phyloP scores from a whole-genome alignment of 768 basidiomycete genomes.

The Boletales sp. region DNA sequence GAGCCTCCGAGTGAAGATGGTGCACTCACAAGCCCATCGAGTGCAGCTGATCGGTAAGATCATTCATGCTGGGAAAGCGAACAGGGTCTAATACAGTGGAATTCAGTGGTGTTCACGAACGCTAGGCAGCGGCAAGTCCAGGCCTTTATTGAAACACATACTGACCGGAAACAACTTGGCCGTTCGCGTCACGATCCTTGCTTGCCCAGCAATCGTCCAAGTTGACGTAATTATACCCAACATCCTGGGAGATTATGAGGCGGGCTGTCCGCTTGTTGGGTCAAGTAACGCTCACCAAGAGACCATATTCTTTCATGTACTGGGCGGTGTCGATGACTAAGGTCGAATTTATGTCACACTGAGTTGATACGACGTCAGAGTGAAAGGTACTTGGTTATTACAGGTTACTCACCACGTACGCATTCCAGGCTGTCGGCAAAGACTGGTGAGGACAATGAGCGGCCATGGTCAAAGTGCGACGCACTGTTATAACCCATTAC shows the following conservation, averaged over 20 bases:
- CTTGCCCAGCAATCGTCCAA: slow-evolving; percentile 64
- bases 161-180: slow-evolving; percentile 54
- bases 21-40: slow-evolving; percentile 49
- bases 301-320: slow-evolving; percentile 50
- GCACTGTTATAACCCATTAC: slow-evolving; percentile 32
- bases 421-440: slow-evolving; percentile 55
- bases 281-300: slow-evolving; percentile 34
- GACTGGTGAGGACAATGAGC: not conserved
- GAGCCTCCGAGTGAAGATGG: not conserved
- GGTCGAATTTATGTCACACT: slow-evolving; percentile 58
- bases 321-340: slow-evolving; percentile 47
- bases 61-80: slow-evolving; percentile 55
- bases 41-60: slow-evolving; percentile 51
- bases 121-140: too few relatives aligned
- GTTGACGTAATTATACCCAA: slow-evolving; percentile 57
- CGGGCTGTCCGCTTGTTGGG: not conserved
- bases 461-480: not conserved
- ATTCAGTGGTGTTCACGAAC: not conserved
- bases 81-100: slow-evolving; percentile 35
- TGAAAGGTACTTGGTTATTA: not conserved
- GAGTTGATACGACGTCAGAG: not conserved
- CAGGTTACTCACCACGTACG: slow-evolving; percentile 45
- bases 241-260: slow-evolving; percentile 35
- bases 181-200: slow-evolving; percentile 46
- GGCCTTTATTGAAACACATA: not conserved